Conservation (phyloP, 2,329 filamentous ascomycete species). For the Monilinia fructicola region DNA sequence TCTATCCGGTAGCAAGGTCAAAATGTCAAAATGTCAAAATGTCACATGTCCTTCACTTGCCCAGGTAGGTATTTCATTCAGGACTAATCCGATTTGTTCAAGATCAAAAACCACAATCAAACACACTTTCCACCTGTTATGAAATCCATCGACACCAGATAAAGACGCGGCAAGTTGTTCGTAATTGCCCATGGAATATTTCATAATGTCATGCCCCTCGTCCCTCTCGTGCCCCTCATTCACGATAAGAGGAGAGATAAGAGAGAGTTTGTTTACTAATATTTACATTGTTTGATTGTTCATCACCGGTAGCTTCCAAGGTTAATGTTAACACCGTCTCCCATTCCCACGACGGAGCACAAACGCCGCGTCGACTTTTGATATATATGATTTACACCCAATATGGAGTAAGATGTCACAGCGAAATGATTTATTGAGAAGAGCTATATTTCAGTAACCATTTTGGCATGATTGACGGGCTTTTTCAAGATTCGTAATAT, state of each 20-base stretch:
- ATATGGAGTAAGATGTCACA: neutral
- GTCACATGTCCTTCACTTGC: neutral
- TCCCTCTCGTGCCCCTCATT: conserved; percentile 21
- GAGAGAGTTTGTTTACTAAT: conserved; percentile 20
- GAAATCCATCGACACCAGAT: too few relatives aligned
- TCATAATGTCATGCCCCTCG: neutral
- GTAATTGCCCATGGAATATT: neutral
- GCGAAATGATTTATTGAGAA: neutral
- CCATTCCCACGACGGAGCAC: conserved; percentile 18
- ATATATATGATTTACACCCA: conserved; percentile 16
- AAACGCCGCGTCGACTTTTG: conserved; percentile 10
- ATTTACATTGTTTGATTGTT: neutral
- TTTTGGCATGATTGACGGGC: neutral
- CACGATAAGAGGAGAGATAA: conserved; percentile 24
- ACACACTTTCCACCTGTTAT: too few relatives aligned
- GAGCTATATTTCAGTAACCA: neutral
- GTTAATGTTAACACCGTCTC: conserved; percentile 11
- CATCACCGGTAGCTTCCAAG: conserved; percentile 21
- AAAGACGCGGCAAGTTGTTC: neutral
- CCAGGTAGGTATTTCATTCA: neutral
- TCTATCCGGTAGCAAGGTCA: neutral
- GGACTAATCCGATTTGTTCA: neutral
- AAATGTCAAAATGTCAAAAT: too few relatives aligned
- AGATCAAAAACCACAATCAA: neutral
- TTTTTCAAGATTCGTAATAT: neutral